Conservation (phyloP, 257 asterid genomes). For the Hygrophila difformis region DNA sequence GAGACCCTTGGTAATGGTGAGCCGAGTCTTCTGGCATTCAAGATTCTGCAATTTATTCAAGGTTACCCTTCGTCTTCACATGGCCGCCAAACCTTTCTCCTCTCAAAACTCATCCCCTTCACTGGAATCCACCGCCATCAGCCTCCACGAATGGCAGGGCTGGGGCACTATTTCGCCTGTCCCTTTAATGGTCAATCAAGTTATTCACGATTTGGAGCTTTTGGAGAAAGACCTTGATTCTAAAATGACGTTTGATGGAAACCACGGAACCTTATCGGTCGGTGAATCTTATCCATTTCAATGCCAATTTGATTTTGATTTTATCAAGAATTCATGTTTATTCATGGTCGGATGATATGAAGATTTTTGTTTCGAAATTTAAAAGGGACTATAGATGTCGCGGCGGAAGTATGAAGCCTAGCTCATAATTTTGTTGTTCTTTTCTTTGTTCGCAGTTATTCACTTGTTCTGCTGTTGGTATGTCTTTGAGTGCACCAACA, state of each 20-base stretch:
- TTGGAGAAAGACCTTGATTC: constrained; percentile 47
- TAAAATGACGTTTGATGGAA: constrained; percentile 64
- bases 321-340: neutral
- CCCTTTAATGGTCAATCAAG: constrained; percentile 70
- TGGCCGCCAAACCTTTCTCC: constrained; percentile 30
- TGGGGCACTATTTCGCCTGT: constrained; percentile 81
- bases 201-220: constrained; percentile 67
- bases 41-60: constrained; percentile 15
- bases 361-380: constrained; percentile 4
- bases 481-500: no score
- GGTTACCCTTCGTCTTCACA: constrained; percentile 9
- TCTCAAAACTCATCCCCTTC: constrained; percentile 14
- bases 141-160: constrained; percentile 83
- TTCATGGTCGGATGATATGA: constrained; percentile 1
- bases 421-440: neutral
- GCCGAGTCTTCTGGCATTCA: constrained; percentile 12
- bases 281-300: neutral
- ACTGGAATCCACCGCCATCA: constrained; percentile 25
- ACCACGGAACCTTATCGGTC: constrained; percentile 75
- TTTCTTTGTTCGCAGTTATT: neutral
- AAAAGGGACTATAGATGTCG: neutral
- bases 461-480: no score
- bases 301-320: constrained; percentile 4
- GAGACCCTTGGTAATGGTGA: constrained; percentile 16
- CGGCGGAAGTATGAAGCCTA: constrained; percentile 1